phyloP scores from a whole-genome alignment of 345 rosid genomes.

The Camelina laxa region DNA sequence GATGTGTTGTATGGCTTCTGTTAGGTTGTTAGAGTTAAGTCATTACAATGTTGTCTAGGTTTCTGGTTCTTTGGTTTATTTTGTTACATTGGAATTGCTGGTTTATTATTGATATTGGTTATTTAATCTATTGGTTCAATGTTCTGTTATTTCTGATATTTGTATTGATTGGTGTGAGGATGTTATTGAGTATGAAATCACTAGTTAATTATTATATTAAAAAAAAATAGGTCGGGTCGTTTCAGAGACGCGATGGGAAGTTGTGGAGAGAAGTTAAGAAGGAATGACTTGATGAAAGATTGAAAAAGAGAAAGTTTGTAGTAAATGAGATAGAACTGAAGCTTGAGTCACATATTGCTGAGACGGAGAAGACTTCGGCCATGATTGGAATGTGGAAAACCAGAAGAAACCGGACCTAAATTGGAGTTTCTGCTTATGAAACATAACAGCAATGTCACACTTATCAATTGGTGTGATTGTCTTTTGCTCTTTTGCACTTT shows the following conservation, averaged over 20 bases:
- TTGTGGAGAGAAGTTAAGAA: background rate
- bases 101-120: too few relatives aligned
- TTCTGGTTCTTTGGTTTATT: too few relatives aligned
- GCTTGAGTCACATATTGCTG: background rate
- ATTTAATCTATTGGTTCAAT: too few relatives aligned
- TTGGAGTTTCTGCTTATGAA: conserved; percentile 12
- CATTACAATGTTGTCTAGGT: too few relatives aligned
- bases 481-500: background rate
- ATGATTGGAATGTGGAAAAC: conserved; percentile 11
- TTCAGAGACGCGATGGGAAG: background rate
- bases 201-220: too few relatives aligned
- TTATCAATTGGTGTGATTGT: background rate
- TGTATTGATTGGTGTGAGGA: too few relatives aligned
- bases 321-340: background rate
- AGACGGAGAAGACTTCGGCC: conserved; percentile 6
- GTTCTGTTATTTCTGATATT: too few relatives aligned
- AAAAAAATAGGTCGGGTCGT: too few relatives aligned
- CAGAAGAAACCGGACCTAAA: background rate
- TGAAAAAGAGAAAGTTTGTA: conserved; percentile 17
- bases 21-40: too few relatives aligned
- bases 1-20: too few relatives aligned
- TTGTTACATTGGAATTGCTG: too few relatives aligned
- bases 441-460: background rate
- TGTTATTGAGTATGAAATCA: too few relatives aligned
- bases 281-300: conserved; percentile 1